Evolutionary conservation across 2,329 filamentous ascomycete genomes (phyloP).

Genomic region (Periconia digitata): DNA sequence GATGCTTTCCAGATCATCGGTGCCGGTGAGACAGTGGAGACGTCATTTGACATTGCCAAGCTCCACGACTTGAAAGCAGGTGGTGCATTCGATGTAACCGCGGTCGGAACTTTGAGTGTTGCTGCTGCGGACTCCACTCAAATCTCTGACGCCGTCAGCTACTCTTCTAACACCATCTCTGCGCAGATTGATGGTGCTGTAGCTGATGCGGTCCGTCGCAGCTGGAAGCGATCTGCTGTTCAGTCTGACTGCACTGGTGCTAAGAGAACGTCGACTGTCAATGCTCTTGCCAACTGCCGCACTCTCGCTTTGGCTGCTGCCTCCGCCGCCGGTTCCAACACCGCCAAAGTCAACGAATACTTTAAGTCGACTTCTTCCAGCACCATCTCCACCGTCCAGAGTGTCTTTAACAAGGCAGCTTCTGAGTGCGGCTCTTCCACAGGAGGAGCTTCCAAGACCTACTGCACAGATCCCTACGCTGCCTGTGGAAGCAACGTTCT

Average conservation of each 20-base stretch:
- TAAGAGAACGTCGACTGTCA: slow-evolving; percentile 46
- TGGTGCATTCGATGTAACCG: slow-evolving; percentile 56
- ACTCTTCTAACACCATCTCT: slow-evolving; percentile 58
- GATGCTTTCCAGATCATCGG: slow-evolving; percentile 53
- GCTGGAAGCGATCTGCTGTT: slow-evolving; percentile 54
- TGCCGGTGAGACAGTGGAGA: slow-evolving; percentile 49
- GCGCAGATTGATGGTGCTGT: slow-evolving; percentile 57
- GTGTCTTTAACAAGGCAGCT: slow-evolving; percentile 54
- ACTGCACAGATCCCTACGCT: slow-evolving; percentile 59
- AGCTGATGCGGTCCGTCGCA: slow-evolving; percentile 52
- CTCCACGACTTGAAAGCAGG: slow-evolving; percentile 53
- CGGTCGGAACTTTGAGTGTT: slow-evolving; percentile 58
- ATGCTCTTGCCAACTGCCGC: slow-evolving; percentile 56
- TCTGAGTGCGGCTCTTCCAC: slow-evolving; percentile 55
- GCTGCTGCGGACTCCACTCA: slow-evolving; percentile 54
- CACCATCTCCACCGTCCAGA: slow-evolving; percentile 52
- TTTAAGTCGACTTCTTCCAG: slow-evolving; percentile 58
- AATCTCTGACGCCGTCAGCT: slow-evolving; percentile 57
- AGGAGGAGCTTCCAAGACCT: slow-evolving; percentile 53
- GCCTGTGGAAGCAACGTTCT: slow-evolving; percentile 55
- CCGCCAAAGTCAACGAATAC: slow-evolving; percentile 58
- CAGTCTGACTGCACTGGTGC: slow-evolving; percentile 57
- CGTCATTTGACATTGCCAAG: slow-evolving; percentile 56
- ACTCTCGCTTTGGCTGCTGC: slow-evolving; percentile 55
- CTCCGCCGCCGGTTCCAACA: slow-evolving; percentile 51